Base-by-base conservation (phyloP, 1,284 basidiomycete genomes). In the Sporisorium graminicola region DNA sequence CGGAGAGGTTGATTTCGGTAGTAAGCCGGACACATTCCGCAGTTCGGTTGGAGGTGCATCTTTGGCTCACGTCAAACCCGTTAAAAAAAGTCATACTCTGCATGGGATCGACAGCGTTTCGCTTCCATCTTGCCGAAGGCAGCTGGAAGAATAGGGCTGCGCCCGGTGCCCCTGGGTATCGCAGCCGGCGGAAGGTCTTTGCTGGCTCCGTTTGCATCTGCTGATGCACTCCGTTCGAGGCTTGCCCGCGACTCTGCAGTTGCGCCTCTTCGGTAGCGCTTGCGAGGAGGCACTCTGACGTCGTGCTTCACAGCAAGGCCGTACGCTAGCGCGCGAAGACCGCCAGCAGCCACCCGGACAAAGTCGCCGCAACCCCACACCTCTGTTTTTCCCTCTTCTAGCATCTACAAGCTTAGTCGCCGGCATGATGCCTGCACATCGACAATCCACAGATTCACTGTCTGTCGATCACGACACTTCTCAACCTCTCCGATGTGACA, bases 1-100 rank as follows among this genome's bases (percentile, higher is more conserved):
- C 4, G 16, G n/a, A 31, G 52, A 43, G 20, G n/a, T 18, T n/a
- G n/a, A n/a, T n/a, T n/a, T 24, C 18, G 10, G 40, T 47, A 29
- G 51, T 61, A 59, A 53, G 42, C 55, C 53, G 55, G 14, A 52
- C 49, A 58, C 62, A 64, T 64, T 64, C 62, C 62, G 49, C 55
- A 58, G 26, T 56, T 58, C 47, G 54, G 53, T 44, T 62, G 43
- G 42, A 35, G 27, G 29, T 29, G 54, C 40, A 64, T 49, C 6
- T 42, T 14, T 16, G 22, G 24, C 53, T 40, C 55, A 64, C 49
- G 62, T 64, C 62, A 47, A 51, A 29, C 16, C n/a, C n/a, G n/a
- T n/a, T n/a, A n/a, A 59, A 49, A 29, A 12, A n/a, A 29, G 18
- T 13, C 26, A 10, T 10, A 24, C 43, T 13, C 31, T 57, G 47